A percentile compares a stretch with the other conserved stretches of the same genome.
Evolutionary conservation across 169 alveolate species (phyloP).

Genomic region (Eimeria acervulina): DNA sequence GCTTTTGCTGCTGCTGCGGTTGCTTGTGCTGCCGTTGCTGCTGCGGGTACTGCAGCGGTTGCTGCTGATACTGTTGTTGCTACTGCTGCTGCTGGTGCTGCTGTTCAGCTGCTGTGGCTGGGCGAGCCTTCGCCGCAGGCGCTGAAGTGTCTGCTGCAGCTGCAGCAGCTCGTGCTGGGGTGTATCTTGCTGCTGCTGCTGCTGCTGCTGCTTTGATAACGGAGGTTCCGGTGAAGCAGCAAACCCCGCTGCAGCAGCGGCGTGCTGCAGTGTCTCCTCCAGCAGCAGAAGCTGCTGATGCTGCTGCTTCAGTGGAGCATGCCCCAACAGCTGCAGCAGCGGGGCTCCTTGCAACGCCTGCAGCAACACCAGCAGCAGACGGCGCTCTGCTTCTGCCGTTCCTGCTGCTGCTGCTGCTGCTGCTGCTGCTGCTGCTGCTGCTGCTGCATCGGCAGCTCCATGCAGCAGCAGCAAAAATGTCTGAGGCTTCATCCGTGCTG

Average conservation of each 20-base stretch:
- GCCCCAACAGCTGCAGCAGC: constrained; percentile 48
- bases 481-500: background rate
- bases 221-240: background rate
- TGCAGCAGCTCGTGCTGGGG: background rate
- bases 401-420: constrained; percentile 4
- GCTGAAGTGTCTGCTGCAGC: background rate
- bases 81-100: background rate
- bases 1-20: constrained; percentile 29
- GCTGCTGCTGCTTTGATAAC: too few species aligned
- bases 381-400: constrained; percentile 1
- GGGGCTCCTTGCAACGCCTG: constrained; percentile 35
- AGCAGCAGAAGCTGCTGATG: constrained; percentile 41
- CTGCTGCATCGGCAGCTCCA: background rate
- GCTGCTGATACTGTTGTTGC: background rate
- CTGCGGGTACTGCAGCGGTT: background rate
- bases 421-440: constrained; percentile 35
- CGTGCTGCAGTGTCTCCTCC: constrained; percentile 35
- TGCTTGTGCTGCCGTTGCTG: background rate
- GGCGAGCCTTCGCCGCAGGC: too few species aligned
- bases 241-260: background rate
- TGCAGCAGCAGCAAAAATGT: constrained; percentile 37
- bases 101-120: background rate
- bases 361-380: background rate
- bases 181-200: background rate
- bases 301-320: background rate